Base-by-base conservation (phyloP, 345 rosid genomes). In the Salix exigua region DNA sequence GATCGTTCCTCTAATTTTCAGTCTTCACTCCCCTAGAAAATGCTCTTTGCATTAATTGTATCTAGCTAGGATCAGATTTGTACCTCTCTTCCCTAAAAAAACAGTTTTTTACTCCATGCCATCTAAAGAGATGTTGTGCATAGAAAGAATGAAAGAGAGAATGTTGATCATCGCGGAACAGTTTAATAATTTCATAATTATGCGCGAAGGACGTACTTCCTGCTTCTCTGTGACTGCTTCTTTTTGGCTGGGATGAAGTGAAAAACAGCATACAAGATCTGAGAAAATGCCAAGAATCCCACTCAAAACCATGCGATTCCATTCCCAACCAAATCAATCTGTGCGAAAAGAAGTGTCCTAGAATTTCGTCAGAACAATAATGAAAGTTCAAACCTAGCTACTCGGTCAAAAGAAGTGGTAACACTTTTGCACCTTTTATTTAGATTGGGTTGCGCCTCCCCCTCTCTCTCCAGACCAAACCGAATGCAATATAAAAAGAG, bases 231-330 rank as follows among this genome's bases (percentile, higher is more conserved):
- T 40, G 73, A 13, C 38, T 33, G 37, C 37, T 7, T 18, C 11
- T 18, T 58, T 23, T 23, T 55, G 55, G 48, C 46, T 40, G 53
- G 35, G 48, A 16, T 42, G 66, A 65, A 72, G 78, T 53, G 81
- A 75, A 75, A 73, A 75, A 30, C 53, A 38, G 55, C 62, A 75
- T 12, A 40, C 44, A 70, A 72, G 40, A 74, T 44, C 55, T n/a
- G 75, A 80, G 83, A 82, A 88, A 78, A 85, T 70, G 87, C 83
- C 87, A 86, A 86, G 80, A 70, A 79, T 73, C 60, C 64, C 83
- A 81, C 87, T 84, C 55, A 88, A 76, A 71, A 80, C 87, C 86
- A 83, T 83, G 87, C 87, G 85, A 74, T 76, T 70, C 72, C 66
- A 46, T 74, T 71, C 75, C 71, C 71, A 79, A 75, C 75, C 60